Base-by-base conservation (phyloP, 192 early-diverging fungal species). In the Rhizophagus clarus region DNA sequence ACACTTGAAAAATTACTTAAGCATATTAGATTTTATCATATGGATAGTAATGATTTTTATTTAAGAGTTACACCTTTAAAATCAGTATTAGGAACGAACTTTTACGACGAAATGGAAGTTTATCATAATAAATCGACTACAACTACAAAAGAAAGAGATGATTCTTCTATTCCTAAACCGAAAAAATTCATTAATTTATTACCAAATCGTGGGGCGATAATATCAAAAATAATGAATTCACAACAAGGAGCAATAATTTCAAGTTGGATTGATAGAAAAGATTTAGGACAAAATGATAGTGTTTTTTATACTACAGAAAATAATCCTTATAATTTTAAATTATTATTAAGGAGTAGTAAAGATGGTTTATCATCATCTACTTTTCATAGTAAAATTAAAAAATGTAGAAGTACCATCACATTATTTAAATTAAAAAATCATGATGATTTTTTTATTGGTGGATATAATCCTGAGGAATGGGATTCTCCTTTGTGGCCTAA, bases 191-290 rank as follows among this genome's bases (percentile, higher is more conserved):
- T n/a, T 42, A 70, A 70, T 11, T 42, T 22, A 22, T 70, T 70
- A 70, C 68, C 68, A 70, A 40, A 40, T 42, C 34, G 68, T 42
- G 68, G 68, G 10, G 32, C 68, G 15, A 60, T 28, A 22, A 56
- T 61, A 74, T 74, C 73, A 32, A 74, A 22, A 22, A 74, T 74
- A 28, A 74, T 74, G 49, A 61, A 40, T 31, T 61, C 9, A 22
- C 26, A 61, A 60, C 73, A 74, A 56, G 73, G 47, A 6, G 73
- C 73, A 20, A 51, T 74, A 31, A 74, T 74, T 74, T 32, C 73
- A 29, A 61, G 49, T 56, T 74, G 73, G 73, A 74, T 74, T 12
- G 73, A 74, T 74, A 45, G 31, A 29, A 74, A 74, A 61, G 73
- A 74, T 74, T 31, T 74, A 22, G 15, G 9, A 32, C 4, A 9